Evolutionary conservation across 1,284 basidiomycete species (phyloP).

Genomic region (Melampsora abietis-canadensis): DNA sequence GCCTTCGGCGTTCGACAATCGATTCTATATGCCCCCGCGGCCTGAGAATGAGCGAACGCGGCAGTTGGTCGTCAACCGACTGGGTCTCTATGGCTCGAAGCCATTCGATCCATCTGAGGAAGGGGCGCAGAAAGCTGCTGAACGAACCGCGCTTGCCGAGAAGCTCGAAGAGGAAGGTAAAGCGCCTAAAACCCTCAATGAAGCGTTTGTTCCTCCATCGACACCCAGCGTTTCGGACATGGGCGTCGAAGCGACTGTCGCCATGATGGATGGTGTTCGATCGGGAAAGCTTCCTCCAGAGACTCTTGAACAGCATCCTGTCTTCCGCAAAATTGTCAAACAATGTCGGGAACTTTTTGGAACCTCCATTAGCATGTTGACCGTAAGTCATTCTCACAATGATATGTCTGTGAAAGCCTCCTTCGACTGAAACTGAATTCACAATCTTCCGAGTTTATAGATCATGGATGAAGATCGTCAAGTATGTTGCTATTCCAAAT

Average conservation of each 20-base stretch:
- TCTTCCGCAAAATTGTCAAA: conserved; percentile 48
- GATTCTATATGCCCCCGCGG: conserved; percentile 18
- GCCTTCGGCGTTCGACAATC: conserved; percentile 25
- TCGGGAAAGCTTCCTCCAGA: conserved; percentile 4
- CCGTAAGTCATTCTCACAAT: conserved; percentile 40
- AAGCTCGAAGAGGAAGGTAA: conserved; percentile 24
- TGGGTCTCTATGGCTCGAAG: conserved; percentile 28
- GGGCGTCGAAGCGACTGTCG: background rate
- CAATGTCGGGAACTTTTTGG: conserved; percentile 47
- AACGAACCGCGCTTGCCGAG: conserved; percentile 12
- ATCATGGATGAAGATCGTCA: conserved; percentile 34
- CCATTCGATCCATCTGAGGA: conserved; percentile 19
- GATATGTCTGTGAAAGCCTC: background rate
- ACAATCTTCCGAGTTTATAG: background rate
- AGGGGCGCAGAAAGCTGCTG: background rate
- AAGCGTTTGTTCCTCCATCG: background rate
- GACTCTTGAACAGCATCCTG: conserved; percentile 39
- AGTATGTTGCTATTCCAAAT: too few species aligned
- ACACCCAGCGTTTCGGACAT: background rate
- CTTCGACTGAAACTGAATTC: background rate
- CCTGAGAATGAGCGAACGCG: conserved; percentile 29
- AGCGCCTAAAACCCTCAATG: conserved; percentile 16
- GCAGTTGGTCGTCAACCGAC: conserved; percentile 27
- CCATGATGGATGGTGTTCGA: conserved; percentile 5
- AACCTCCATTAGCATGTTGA: conserved; percentile 47